Evolutionary conservation across 306 rosid species (phyloP).

Genomic region (Glycine soja): DNA sequence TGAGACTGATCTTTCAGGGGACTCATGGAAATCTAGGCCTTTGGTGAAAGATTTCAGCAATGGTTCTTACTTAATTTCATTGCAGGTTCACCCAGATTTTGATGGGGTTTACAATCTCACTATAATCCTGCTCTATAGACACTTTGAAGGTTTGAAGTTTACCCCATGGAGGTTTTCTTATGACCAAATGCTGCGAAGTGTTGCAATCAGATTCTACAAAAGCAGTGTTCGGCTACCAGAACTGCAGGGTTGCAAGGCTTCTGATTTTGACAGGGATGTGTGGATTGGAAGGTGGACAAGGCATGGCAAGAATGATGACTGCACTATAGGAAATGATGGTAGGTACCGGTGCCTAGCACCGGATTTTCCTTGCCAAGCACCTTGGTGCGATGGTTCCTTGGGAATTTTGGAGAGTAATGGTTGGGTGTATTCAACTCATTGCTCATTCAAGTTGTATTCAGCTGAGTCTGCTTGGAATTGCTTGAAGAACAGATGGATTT

Average conservation of each 20-base stretch:
- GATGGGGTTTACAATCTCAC: conserved; percentile 74
- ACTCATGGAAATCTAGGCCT: conserved; percentile 90
- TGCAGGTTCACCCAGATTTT: conserved; percentile 92
- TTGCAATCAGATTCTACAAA: conserved; percentile 64
- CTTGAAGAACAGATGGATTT: conserved; percentile 80
- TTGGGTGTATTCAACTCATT: conserved; percentile 94
- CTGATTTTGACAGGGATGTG: conserved; percentile 74
- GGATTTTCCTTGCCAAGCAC: conserved; percentile 75
- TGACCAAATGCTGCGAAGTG: conserved; percentile 63
- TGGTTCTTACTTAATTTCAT: conserved; percentile 76
- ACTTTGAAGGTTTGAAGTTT: conserved; percentile 80
- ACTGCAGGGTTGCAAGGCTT: conserved; percentile 60
- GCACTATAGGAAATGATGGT: conserved; percentile 74
- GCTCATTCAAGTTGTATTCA: conserved; percentile 76
- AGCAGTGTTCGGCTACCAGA: conserved; percentile 59
- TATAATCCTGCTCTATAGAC: conserved; percentile 79
- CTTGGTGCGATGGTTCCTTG: conserved; percentile 92
- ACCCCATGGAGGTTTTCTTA: conserved; percentile 71
- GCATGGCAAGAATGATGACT: conserved; percentile 75
- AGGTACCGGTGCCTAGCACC: conserved; percentile 73
- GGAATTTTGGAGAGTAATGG: conserved; percentile 94
- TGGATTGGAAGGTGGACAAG: conserved; percentile 99
- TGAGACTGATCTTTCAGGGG: conserved; percentile 91
- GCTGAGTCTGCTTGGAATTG: conserved; percentile 93
- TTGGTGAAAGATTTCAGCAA: conserved; percentile 79